Conservation (phyloP, 1,284 basidiomycete species). For the Bondarzewia mesenterica region DNA sequence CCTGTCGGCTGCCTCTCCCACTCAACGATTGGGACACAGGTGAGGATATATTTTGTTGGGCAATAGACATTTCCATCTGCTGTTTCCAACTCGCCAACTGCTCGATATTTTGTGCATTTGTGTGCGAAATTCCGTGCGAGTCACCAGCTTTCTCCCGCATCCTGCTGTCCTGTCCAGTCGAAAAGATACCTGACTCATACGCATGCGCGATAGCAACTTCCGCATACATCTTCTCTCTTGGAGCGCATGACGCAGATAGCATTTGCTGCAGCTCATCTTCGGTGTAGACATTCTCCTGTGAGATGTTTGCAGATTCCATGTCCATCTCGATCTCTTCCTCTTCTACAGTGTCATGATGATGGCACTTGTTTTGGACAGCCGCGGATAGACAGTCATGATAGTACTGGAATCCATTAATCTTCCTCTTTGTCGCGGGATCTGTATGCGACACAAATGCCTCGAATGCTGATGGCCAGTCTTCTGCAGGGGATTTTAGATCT, state of each 20-base stretch:
- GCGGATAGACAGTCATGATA: constrained; percentile 26
- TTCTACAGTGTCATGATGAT: neutral
- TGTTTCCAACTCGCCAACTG: neutral
- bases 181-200: neutral
- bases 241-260: neutral
- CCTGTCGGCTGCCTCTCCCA: too few species aligned
- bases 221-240: neutral
- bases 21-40: too few species aligned
- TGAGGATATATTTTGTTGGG: neutral
- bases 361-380: constrained; percentile 7
- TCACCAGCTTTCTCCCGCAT: neutral
- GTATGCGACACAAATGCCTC: too few species aligned
- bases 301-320: neutral
- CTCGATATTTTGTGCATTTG: neutral
- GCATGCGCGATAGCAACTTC: neutral
- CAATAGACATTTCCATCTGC: neutral
- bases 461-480: too few species aligned
- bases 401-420: constrained; percentile 27
- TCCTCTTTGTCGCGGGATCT: too few species aligned
- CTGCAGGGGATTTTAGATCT: too few species aligned
- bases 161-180: neutral
- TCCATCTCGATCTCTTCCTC: neutral
- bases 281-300: neutral
- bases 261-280: neutral
- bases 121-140: neutral